phyloP scores from a whole-genome alignment of 306 rosid genomes.

The Astragalus membranaceus region DNA sequence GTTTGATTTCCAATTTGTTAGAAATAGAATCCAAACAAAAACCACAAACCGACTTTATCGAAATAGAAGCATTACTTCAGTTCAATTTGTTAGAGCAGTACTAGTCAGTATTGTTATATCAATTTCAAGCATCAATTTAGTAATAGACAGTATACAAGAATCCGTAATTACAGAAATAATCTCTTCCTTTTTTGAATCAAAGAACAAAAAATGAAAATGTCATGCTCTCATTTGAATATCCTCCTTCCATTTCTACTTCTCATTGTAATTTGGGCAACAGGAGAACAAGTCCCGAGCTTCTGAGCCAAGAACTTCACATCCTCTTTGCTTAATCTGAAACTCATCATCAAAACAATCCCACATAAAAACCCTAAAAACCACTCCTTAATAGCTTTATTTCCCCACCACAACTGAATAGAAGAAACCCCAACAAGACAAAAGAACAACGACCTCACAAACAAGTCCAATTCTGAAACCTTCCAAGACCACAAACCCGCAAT shows the following conservation, averaged over 20 bases:
- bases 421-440: constrained; percentile 20
- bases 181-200: background rate
- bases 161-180: background rate
- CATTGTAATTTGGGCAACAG: constrained; percentile 1
- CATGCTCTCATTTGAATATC: constrained; percentile 3
- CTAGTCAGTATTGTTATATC: background rate
- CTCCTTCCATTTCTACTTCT: constrained; percentile 14
- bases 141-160: background rate
- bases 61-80: background rate
- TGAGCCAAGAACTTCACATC: constrained; percentile 29
- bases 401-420: constrained; percentile 6
- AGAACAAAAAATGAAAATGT: background rate
- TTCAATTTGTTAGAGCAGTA: background rate
- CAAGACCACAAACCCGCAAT: constrained; percentile 26
- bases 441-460: constrained; percentile 20
- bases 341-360: constrained; percentile 26
- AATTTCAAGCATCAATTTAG: background rate
- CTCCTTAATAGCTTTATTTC: constrained; percentile 15
- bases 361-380: constrained; percentile 33
- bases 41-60: too few relatives aligned
- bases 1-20: too few relatives aligned
- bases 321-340: constrained; percentile 23
- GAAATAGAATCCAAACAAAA: too few relatives aligned
- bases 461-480: constrained; percentile 17
- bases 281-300: constrained; percentile 13